These are phyloP conservation scores for Colletotrichum ledebouriae DNA, from an alignment of 2,329 filamentous ascomycete genomes.

Conservation along the genomic window DNA sequence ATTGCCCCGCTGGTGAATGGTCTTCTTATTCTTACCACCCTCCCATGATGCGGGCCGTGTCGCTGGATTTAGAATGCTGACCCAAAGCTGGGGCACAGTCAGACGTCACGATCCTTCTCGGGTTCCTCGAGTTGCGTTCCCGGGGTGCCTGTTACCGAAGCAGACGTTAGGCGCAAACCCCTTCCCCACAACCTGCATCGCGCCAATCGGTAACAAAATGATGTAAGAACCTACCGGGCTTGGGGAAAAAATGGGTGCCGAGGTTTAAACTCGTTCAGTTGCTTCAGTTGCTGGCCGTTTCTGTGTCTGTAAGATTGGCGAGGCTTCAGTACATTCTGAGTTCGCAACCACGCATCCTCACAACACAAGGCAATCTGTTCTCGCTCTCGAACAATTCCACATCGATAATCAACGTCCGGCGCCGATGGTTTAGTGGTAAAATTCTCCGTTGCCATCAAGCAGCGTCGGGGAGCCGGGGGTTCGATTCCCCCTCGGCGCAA, in stretches of 20 bases:
- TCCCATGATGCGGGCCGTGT: conserved; percentile 1
- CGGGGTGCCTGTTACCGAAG: conserved; percentile 1
- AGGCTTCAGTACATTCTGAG: neutral
- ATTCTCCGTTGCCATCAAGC: conserved; percentile 39
- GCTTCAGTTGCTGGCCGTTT: neutral
- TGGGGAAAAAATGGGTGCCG: neutral
- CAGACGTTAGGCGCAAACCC: neutral
- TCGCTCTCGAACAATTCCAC: rapidly evolving
- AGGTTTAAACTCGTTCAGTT: neutral
- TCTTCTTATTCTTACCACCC: conserved; percentile 1
- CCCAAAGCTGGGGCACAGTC: conserved; percentile 13
- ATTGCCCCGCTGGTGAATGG: neutral
- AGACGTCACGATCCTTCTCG: conserved; percentile 12
- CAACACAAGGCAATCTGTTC: neutral
- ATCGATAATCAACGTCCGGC: neutral
- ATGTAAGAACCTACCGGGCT: conserved; percentile 11
- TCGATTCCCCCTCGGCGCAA: conserved; percentile 41
- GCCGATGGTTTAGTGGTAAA: conserved; percentile 42
- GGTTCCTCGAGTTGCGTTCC: neutral
- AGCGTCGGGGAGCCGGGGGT: conserved; percentile 42
- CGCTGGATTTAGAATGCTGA: conserved; percentile 32
- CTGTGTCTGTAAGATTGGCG: neutral
- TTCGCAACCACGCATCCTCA: neutral
- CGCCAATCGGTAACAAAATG: conserved; percentile 1
- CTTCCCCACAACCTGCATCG: neutral